Evolutionary conservation across 495 filamentous ascomycete genomes (phyloP), one percentile per base, ranked within the genome.

Genomic region (Penicillium flavigenum): DNA sequence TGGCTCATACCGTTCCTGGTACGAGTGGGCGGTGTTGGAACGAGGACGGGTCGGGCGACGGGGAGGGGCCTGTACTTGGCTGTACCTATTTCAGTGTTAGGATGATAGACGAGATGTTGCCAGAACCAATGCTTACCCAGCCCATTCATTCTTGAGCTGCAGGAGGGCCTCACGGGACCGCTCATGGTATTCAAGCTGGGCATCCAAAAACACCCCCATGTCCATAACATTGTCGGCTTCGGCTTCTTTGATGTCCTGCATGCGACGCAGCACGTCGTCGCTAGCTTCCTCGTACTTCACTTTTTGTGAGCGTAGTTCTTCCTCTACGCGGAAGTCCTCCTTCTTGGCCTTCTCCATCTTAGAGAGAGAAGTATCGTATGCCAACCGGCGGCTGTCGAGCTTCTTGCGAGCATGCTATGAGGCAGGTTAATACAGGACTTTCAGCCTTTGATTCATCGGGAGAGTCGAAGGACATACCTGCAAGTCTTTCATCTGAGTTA

Each of bases 401-500:
- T 97, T 98, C 82, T 93, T 97, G 60, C 92, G 87, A 47, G 94
- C 85, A 7, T 60, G 54, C 42, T 53, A 19, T 54, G 5, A 38
- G 26, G 50, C 11, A 48, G 12, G 16, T 56, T 32, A 60, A 26
- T 3, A 17, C 9, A 2, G 6, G 19, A 6, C 31, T 31, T 32
- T 42, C 16, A 3, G 34, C 39, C 10, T 32, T 31, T 44, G 22
- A 19, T 47, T 42, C 67, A 14, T 31, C 11, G 3, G 5, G 6
- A 27, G 7, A 14, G 6, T 8, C 26, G 12, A 12, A 29, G 22
- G 16, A 63, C 71, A 50, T 78, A 88, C 90, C 83, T 96, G 92
- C 59, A 97, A 97, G 65, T 98, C 95, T 69, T 96, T 98, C 90
- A 98, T 91, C 81, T 96, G 92, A 29, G 90, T 88, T 55, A 96